phyloP scores from a whole-genome alignment of 2,329 filamentous ascomycete genomes.

The Ramularia endophylla region DNA sequence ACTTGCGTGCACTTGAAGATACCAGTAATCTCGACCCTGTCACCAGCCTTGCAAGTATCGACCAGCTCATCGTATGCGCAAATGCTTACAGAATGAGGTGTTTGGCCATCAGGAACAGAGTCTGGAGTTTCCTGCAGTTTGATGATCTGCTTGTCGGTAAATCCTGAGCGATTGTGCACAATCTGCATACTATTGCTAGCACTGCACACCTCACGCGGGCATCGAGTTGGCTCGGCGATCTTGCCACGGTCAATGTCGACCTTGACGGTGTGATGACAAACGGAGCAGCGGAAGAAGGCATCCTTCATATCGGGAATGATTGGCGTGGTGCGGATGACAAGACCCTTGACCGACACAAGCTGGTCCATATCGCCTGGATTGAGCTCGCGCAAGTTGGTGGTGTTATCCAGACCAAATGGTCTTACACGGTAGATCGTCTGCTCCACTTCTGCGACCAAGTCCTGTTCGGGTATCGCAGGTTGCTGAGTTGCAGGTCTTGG shows the following conservation, averaged over 20 bases:
- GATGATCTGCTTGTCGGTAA: conserved; percentile 97
- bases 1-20: conserved; percentile 96
- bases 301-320: conserved; percentile 99
- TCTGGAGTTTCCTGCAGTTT: conserved; percentile 98
- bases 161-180: conserved; percentile 88
- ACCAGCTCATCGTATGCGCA: conserved; percentile 97
- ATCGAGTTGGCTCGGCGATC: conserved; percentile 89
- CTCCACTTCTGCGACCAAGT: conserved; percentile 70
- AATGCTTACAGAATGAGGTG: conserved; percentile 91
- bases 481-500: conserved; percentile 32
- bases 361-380: conserved; percentile 97
- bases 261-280: conserved; percentile 85
- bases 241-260: conserved; percentile 93
- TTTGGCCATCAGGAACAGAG: conserved; percentile 89
- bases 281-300: conserved; percentile 92
- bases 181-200: conserved; percentile 97
- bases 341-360: conserved; percentile 86
- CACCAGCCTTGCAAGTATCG: conserved; percentile 96
- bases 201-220: conserved; percentile 73
- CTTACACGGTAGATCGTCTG: conserved; percentile 77
- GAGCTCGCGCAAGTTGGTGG: conserved; percentile 86
- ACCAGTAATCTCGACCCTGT: conserved; percentile 89
- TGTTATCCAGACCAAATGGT: conserved; percentile 79
- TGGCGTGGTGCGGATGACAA: conserved; percentile 92
- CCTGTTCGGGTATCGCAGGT: conserved; percentile 47